Conservation (phyloP, 805 yeast species). For the Geotrichum ghanense region DNA sequence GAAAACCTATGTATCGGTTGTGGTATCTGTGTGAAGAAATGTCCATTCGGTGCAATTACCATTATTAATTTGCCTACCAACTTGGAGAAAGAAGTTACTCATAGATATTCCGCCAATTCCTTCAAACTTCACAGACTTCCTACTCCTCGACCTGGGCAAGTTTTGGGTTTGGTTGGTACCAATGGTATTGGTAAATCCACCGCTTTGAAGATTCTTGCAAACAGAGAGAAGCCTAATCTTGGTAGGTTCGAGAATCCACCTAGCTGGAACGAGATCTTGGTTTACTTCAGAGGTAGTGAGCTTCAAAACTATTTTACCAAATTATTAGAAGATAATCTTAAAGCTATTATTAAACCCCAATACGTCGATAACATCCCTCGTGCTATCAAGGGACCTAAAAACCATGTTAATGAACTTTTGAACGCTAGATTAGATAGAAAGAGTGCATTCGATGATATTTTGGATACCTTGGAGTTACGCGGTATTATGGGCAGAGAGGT, state of each 20-base stretch:
- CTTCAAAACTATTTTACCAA: slow-evolving; percentile 93
- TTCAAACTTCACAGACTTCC: slow-evolving; percentile 96
- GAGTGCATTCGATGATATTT: slow-evolving; percentile 51
- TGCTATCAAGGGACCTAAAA: slow-evolving; percentile 85
- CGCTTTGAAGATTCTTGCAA: slow-evolving; percentile 91
- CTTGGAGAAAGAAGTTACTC: slow-evolving; percentile 84
- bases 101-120: slow-evolving; percentile 94
- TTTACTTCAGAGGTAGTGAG: slow-evolving; percentile 91
- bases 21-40: slow-evolving; percentile 98
- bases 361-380: slow-evolving; percentile 96
- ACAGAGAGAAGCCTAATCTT: slow-evolving; percentile 93
- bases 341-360: slow-evolving; percentile 97
- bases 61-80: slow-evolving; percentile 95
- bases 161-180: slow-evolving; percentile 92
- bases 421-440: slow-evolving; percentile 66
- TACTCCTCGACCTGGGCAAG: slow-evolving; percentile 98
- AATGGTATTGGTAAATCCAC: slow-evolving; percentile 99
- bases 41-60: slow-evolving; percentile 95
- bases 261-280: slow-evolving; percentile 90
- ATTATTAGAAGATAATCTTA: slow-evolving; percentile 84
- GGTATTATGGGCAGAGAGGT: slow-evolving; percentile 80
- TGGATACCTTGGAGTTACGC: slow-evolving; percentile 62
- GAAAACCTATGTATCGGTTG: slow-evolving; percentile 95
- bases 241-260: slow-evolving; percentile 95
- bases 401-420: slow-evolving; percentile 69